These are phyloP conservation scores for Cytospora chrysosperma DNA, from an alignment of 2,329 filamentous ascomycete genomes.

Conservation along the genomic window DNA sequence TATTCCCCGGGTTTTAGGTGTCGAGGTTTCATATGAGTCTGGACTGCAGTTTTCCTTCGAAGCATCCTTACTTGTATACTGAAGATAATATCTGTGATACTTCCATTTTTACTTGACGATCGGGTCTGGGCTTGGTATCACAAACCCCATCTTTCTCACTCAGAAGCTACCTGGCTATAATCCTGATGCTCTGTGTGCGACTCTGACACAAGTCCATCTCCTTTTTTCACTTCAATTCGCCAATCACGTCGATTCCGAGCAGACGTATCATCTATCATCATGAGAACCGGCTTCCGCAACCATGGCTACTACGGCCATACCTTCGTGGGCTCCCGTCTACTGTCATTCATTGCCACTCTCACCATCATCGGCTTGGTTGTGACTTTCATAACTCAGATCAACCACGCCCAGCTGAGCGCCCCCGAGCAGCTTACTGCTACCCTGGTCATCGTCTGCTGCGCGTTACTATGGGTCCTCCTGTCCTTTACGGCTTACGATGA, in stretches of 20 bases:
- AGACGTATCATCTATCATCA: background rate
- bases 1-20: background rate
- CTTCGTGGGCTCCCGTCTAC: slow-evolving; percentile 70
- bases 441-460: slow-evolving; percentile 72
- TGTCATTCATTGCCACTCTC: slow-evolving; percentile 71
- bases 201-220: background rate
- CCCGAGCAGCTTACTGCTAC: slow-evolving; percentile 76
- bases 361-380: slow-evolving; percentile 76
- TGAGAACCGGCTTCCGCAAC: slow-evolving; percentile 29
- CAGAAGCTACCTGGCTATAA: slow-evolving; percentile 1
- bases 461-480: slow-evolving; percentile 75
- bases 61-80: background rate
- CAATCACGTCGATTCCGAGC: slow-evolving; percentile 57
- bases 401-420: slow-evolving; percentile 61
- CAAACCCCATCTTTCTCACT: slow-evolving; percentile 2
- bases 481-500: slow-evolving; percentile 34
- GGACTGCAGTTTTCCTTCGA: slow-evolving; percentile 6
- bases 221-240: slow-evolving; percentile 34
- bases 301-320: slow-evolving; percentile 57
- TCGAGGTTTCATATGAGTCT: slow-evolving; percentile 3
- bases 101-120: background rate
- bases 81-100: slow-evolving; percentile 12
- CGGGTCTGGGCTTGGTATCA: slow-evolving; percentile 2
- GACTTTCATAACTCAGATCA: slow-evolving; percentile 79
- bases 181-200: background rate